Evolutionary conservation across 2,329 filamentous ascomycete genomes (phyloP).

Genomic region (Drechslerella coelobrocha): DNA sequence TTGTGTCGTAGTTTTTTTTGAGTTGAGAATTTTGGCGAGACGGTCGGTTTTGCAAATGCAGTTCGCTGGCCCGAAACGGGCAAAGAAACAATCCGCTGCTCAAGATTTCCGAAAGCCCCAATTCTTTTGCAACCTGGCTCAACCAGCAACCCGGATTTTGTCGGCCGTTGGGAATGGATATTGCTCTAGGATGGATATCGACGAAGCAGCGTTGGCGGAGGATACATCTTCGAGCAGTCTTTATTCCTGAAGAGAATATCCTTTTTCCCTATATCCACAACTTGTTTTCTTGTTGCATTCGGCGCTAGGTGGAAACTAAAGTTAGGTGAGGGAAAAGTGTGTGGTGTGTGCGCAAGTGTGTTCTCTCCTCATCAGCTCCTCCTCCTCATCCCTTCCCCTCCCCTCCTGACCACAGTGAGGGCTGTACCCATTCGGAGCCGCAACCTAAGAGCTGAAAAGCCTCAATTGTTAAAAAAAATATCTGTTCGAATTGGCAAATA

Average conservation of each 20-base stretch:
- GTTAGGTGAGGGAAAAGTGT: constrained; percentile 18
- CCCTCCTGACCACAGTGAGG: constrained; percentile 7
- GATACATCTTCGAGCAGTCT: constrained; percentile 23
- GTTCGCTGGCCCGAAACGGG: constrained; percentile 44
- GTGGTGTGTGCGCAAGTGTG: constrained; percentile 30
- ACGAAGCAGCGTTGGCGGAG: constrained; percentile 42
- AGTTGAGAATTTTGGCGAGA: constrained; percentile 28
- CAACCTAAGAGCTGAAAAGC: background rate
- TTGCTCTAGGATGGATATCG: constrained; percentile 35
- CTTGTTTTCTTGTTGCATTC: constrained; percentile 30
- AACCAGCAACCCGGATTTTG: constrained; percentile 42
- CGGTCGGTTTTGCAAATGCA: constrained; percentile 15
- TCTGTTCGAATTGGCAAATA: constrained; percentile 11
- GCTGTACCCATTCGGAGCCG: background rate
- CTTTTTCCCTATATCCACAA: constrained; percentile 1
- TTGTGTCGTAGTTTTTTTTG: constrained; percentile 5
- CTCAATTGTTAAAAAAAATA: background rate
- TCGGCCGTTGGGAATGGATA: constrained; percentile 23
- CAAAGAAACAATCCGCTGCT: constrained; percentile 47
- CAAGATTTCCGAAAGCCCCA: constrained; percentile 47
- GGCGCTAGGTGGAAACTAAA: background rate
- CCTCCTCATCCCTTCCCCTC: constrained; percentile 15
- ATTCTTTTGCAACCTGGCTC: constrained; percentile 41
- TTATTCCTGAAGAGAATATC: constrained; percentile 3
- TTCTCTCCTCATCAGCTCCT: constrained; percentile 25